phyloP scores from a whole-genome alignment of 2,329 filamentous ascomycete genomes.

The Diaporthe humulicola region DNA sequence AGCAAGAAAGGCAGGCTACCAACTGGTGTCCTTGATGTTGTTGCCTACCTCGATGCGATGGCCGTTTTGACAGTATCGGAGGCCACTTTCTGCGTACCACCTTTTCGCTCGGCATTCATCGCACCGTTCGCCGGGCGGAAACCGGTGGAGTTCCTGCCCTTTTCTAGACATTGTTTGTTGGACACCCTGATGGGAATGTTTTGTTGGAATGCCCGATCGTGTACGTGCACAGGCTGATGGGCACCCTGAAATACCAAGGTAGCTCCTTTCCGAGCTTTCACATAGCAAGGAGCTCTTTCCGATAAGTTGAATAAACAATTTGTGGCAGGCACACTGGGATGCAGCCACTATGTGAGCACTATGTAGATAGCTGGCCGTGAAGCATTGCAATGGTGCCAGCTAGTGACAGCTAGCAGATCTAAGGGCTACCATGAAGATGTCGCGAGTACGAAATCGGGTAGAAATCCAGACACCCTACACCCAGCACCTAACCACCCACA shows the following conservation, averaged over 20 bases:
- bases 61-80: conserved; percentile 83
- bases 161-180: conserved; percentile 50
- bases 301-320: not conserved
- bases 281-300: not conserved
- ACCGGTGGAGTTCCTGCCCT: conserved; percentile 59
- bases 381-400: not conserved
- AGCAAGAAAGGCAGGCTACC: not conserved
- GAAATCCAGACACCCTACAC: not conserved
- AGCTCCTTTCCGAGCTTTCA: not conserved
- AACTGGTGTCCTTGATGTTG: not conserved
- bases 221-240: not conserved
- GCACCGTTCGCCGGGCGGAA: conserved; percentile 67
- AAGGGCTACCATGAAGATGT: not conserved
- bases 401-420: not conserved
- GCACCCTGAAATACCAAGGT: not conserved
- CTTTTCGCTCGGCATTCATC: conserved; percentile 78
- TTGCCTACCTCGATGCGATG: conserved; percentile 79
- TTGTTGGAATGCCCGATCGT: not conserved
- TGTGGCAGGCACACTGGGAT: not conserved
- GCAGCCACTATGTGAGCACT: not conserved
- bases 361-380: not conserved
- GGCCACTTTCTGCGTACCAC: conserved; percentile 82
- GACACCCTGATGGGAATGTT: not conserved
- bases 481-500: not conserved
- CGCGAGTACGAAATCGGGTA: no score